Conservation (phyloP, 352 stramenopile species). For the Pythium rishiriense region DNA sequence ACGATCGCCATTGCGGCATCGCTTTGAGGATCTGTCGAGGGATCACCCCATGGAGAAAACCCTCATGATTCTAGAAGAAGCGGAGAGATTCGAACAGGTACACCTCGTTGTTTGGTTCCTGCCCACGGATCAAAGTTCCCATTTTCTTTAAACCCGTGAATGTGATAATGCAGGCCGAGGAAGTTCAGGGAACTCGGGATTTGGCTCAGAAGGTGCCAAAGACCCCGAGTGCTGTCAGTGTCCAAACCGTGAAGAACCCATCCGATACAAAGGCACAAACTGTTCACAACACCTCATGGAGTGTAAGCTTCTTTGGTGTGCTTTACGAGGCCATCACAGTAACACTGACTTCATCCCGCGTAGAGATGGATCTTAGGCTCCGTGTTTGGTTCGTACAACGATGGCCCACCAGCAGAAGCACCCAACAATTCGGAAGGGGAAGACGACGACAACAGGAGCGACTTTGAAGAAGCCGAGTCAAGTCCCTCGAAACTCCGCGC, state of each 20-base stretch:
- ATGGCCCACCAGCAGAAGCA: not conserved
- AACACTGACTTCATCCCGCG: not conserved
- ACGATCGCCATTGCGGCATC: slow-evolving; percentile 58
- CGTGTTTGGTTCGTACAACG: slow-evolving; percentile 15
- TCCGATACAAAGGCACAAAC: slow-evolving; percentile 1
- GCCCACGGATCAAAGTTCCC: too few species aligned
- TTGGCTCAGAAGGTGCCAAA: not conserved
- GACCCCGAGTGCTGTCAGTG: not conserved
- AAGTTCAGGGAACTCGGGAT: not conserved
- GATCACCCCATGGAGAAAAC: slow-evolving; percentile 56
- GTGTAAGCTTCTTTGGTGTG: slow-evolving; percentile 5
- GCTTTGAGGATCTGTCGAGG: slow-evolving; percentile 56
- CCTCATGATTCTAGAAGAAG: slow-evolving; percentile 48
- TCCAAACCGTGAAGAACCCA: not conserved
- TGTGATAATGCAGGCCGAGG: slow-evolving; percentile 7
- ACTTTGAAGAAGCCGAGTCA: slow-evolving; percentile 23
- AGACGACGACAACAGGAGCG: slow-evolving; percentile 16
- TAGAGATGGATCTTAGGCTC: slow-evolving; percentile 30
- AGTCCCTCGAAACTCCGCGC: slow-evolving; percentile 5
- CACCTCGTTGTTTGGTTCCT: not conserved
- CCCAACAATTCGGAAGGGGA: slow-evolving; percentile 3
- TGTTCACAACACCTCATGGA: slow-evolving; percentile 15
- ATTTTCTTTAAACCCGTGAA: too few species aligned
- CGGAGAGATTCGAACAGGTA: slow-evolving; percentile 24
- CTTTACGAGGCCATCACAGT: not conserved